Conservation (phyloP, 2,329 filamentous ascomycete species). For the Aspergillus ustus region DNA sequence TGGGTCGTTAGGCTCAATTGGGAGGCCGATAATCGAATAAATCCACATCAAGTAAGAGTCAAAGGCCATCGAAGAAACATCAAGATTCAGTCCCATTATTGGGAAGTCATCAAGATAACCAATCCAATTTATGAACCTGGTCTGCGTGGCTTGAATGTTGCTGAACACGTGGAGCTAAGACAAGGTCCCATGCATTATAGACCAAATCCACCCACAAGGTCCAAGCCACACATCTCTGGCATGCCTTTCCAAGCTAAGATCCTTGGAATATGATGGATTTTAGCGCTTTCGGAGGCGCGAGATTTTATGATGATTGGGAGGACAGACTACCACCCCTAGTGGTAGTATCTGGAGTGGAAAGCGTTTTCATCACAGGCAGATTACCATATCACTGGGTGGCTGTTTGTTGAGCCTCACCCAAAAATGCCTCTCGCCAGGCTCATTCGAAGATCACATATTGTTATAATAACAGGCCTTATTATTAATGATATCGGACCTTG, state of each 20-base stretch:
- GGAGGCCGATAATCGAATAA: neutral
- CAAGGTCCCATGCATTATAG: neutral
- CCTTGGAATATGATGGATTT: neutral
- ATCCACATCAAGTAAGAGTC: neutral
- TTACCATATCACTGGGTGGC: neutral
- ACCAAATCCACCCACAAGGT: neutral
- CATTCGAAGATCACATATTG: too few relatives aligned
- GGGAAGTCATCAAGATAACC: neutral
- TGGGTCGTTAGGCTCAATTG: neutral
- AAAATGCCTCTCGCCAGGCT: neutral
- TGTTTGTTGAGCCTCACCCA: neutral
- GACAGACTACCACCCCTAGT: neutral
- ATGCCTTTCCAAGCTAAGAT: neutral
- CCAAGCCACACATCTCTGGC: slow-evolving; percentile 1
- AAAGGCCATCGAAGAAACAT: neutral
- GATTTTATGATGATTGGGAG: neutral
- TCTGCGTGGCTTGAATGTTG: neutral
- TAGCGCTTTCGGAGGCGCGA: neutral
- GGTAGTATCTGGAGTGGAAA: too few relatives aligned
- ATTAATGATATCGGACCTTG: neutral
- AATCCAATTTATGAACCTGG: neutral
- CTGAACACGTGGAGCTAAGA: slow-evolving; percentile 10
- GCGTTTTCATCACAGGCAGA: too few relatives aligned
- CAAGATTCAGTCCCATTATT: neutral
- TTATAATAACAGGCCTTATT: neutral